Evolutionary conservation across 768 basidiomycete genomes (phyloP), one percentile per base, ranked within the genome.

Genomic region (Xanthoconium purpureum): DNA sequence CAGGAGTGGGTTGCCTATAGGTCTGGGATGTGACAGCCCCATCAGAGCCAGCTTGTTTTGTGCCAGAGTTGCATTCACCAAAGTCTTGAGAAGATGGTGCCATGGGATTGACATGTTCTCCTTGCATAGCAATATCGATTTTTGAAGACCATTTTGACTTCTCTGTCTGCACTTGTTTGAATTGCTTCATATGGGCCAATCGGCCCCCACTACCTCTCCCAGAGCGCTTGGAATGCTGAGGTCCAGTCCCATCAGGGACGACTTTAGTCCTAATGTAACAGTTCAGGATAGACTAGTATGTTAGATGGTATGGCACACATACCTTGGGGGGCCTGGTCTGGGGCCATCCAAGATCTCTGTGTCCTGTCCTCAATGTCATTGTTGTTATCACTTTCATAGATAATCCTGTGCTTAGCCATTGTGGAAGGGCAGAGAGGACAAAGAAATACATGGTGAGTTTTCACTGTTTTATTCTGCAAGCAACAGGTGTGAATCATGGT

Each of bases 101-200:
- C 58, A 59, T 59, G 3, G 50, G 54, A n/a, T 59, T 59, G 13
- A 55, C n/a, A 5, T 20, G 17, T 20, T 56, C 12, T 2, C 40
- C 39, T 37, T 55, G 37, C 5, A 24, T 52, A 17, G 54, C 45
- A 3, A 47, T 18, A 36, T 59, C 33, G 3, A 55, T 18, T 29
- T 36, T 48, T 11, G 43, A 45, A n/a, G 17, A 14, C 11, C 14
- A 3, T 55, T 32, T 58, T 5, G 37, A 11, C 17, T 20, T n/a
- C 10, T n/a, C 47, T 0, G 13, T 58, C 15, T 58, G 57, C 2
- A 50, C 11, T n/a, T 9, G 12, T 17, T 55, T 47, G 5, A 55
- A 11, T 11, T 13, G 5, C 54, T 46, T n/a, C 48, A 58, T 24
- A 12, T 48, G 47, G 7, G 24, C 36, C 35, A 58, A 10, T 20